phyloP scores from a whole-genome alignment of 352 stramenopile species.

The Plasmopara viticola region DNA sequence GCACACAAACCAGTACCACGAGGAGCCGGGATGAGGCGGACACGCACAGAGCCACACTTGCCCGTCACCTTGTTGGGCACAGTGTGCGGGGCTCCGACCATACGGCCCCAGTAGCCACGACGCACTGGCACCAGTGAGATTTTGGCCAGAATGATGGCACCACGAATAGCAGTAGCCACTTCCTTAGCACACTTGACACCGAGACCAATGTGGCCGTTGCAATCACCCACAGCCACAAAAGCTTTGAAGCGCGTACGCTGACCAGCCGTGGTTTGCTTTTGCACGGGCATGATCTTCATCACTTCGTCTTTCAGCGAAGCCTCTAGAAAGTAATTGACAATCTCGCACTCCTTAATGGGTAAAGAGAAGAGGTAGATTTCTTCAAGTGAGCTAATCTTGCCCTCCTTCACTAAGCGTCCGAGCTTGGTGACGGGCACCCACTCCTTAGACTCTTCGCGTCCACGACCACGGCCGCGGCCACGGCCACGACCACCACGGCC shows the following conservation, averaged over 20 bases:
- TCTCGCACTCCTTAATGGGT: constrained; percentile 99
- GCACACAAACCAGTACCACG: constrained; percentile 85
- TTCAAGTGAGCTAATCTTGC: constrained; percentile 98
- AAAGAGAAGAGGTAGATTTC: constrained; percentile 99
- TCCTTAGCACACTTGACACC: constrained; percentile 99
- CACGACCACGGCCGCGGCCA: constrained; percentile 77
- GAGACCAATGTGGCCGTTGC: constrained; percentile 98
- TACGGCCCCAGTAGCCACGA: constrained; percentile 98
- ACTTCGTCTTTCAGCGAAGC: constrained; percentile 99
- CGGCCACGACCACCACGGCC: constrained; percentile 75
- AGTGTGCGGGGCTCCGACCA: constrained; percentile 93
- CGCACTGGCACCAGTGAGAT: constrained; percentile 97
- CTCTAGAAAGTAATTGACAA: constrained; percentile 99
- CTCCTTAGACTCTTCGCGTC: constrained; percentile 90
- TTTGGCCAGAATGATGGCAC: constrained; percentile 99
- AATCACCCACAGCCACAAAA: constrained; percentile 98
- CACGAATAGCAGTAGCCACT: constrained; percentile 98
- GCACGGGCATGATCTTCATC: constrained; percentile 99
- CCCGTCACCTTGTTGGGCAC: constrained; percentile 97
- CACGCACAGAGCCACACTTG: constrained; percentile 93
- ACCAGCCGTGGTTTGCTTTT: constrained; percentile 99
- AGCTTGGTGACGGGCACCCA: constrained; percentile 99
- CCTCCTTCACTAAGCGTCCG: constrained; percentile 98
- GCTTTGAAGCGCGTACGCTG: constrained; percentile 99
- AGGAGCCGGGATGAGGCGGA: too few relatives aligned